Evolutionary conservation across 1,284 basidiomycete species (phyloP).

Genomic region (Somion occarium): DNA sequence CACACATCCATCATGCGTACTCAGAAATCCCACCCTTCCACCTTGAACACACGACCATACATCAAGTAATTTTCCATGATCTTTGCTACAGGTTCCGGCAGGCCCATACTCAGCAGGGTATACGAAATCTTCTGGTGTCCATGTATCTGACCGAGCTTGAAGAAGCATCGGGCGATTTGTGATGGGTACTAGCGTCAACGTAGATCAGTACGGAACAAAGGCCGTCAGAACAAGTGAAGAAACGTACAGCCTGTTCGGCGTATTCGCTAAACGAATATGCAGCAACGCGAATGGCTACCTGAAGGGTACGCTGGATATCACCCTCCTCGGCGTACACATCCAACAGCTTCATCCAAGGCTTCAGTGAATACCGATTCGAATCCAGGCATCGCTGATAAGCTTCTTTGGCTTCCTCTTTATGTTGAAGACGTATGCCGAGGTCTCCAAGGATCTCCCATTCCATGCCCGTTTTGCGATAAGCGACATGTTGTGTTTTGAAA

Average conservation of each 20-base stretch:
- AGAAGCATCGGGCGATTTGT: constrained; percentile 84
- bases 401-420: constrained; percentile 97
- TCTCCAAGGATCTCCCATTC: constrained; percentile 99
- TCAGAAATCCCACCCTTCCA: constrained; percentile 75
- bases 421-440: constrained; percentile 85
- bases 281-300: constrained; percentile 88
- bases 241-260: constrained; percentile 76
- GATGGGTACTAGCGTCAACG: constrained; percentile 71
- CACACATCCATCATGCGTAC: no score
- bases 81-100: constrained; percentile 80
- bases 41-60: constrained; percentile 78
- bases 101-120: constrained; percentile 89
- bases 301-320: constrained; percentile 86
- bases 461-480: constrained; percentile 92
- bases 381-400: constrained; percentile 95
- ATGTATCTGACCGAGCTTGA: constrained; percentile 91
- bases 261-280: constrained; percentile 89
- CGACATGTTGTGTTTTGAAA: constrained; percentile 96
- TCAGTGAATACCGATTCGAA: constrained; percentile 79
- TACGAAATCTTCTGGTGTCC: constrained; percentile 94
- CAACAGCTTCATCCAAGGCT: constrained; percentile 89
- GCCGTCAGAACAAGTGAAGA: not conserved
- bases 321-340: constrained; percentile 94
- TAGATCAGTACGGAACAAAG: not conserved
- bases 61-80: constrained; percentile 83